These are phyloP conservation scores for Rhexocercosporidium sp. DNA, from an alignment of 2,329 filamentous ascomycete genomes.

Conservation along the genomic window DNA sequence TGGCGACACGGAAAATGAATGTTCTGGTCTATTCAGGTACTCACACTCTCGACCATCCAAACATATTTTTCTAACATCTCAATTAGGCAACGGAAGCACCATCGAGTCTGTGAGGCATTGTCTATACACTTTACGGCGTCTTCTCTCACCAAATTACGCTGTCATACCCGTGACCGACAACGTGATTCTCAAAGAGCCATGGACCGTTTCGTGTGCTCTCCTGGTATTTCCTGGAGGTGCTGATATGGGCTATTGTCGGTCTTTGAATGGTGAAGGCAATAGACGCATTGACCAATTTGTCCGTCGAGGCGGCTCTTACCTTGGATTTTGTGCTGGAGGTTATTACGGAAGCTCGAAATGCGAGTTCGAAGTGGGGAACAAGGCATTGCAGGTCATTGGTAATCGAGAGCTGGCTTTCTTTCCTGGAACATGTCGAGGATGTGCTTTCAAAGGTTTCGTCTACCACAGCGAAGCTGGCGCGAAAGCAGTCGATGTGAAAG, in stretches of 20 bases:
- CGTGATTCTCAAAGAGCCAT: conserved; percentile 87
- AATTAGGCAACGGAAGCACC: conserved; percentile 79
- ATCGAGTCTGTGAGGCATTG: conserved; percentile 89
- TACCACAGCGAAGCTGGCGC: conserved; percentile 90
- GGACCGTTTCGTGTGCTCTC: conserved; percentile 84
- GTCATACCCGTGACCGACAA: conserved; percentile 83
- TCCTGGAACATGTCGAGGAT: conserved; percentile 82
- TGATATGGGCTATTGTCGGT: conserved; percentile 89
- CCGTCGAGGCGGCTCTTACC: conserved; percentile 80
- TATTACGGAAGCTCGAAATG: conserved; percentile 85
- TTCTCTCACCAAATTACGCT: conserved; percentile 90
- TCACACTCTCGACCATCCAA: conserved; percentile 16
- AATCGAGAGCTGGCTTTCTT: conserved; percentile 87
- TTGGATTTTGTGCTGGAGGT: conserved; percentile 92
- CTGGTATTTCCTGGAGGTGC: conserved; percentile 92
- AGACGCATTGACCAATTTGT: conserved; percentile 84
- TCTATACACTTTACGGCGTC: conserved; percentile 81
- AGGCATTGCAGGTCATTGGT: conserved; percentile 82
- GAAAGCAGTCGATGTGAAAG: conserved; percentile 69
- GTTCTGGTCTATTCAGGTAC: conserved; percentile 91
- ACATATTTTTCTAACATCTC: background rate
- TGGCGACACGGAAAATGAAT: conserved; percentile 77
- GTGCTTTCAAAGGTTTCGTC: conserved; percentile 87
- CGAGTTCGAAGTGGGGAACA: conserved; percentile 90
- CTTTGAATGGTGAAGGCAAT: conserved; percentile 88